phyloP scores from a whole-genome alignment of 768 basidiomycete species.

The Tricholoma bakamatsutake region DNA sequence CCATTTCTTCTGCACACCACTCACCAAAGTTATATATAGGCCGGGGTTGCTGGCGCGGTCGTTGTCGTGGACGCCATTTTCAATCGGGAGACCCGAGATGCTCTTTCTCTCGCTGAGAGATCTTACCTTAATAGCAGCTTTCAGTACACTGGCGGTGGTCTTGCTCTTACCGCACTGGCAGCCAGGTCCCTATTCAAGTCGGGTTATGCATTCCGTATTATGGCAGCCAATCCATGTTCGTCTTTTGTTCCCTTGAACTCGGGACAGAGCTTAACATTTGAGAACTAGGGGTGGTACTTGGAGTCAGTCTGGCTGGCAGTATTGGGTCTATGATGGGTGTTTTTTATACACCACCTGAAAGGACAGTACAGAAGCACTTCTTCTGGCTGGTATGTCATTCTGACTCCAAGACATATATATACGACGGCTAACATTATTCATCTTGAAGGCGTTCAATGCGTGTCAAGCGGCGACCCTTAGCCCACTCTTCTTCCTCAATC shows the following conservation, averaged over 20 bases:
- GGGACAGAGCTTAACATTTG: background rate
- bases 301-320: conserved; percentile 70
- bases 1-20: background rate
- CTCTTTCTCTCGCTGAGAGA: conserved; percentile 55
- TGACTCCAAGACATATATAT: background rate
- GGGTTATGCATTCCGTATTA: conserved; percentile 63
- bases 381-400: conserved; percentile 63
- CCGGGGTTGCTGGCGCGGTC: conserved; percentile 65
- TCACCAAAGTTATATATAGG: conserved; percentile 31
- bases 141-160: conserved; percentile 79
- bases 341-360: conserved; percentile 74
- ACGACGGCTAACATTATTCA: background rate
- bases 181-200: conserved; percentile 73
- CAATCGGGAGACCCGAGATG: conserved; percentile 75
- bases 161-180: conserved; percentile 69
- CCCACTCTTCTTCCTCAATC: conserved; percentile 84
- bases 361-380: conserved; percentile 66
- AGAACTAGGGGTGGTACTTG: conserved; percentile 67
- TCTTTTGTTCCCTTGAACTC: conserved; percentile 2
- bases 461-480: conserved; percentile 84
- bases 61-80: conserved; percentile 58
- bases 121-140: conserved; percentile 72
- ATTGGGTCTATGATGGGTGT: conserved; percentile 86
- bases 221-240: conserved; percentile 81
- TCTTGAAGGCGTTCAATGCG: conserved; percentile 67